Evolutionary conservation across 257 asterid species (phyloP).

Genomic region (Nicotiana noctiflora): DNA sequence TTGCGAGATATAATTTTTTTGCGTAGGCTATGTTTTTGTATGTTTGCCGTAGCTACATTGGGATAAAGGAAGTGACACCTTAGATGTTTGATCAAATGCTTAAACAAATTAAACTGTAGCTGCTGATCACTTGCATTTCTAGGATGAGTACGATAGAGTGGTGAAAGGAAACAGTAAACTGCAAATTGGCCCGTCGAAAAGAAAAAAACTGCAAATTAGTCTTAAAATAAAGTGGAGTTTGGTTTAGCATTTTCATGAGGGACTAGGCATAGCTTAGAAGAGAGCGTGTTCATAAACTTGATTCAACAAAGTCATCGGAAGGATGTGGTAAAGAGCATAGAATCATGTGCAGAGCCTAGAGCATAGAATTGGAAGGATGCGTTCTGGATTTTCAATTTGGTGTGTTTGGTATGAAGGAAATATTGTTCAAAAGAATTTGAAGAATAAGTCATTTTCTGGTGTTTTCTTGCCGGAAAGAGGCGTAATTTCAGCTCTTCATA

Average conservation of each 20-base stretch:
- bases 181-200: neutral
- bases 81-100: slow-evolving; percentile 25
- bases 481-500: neutral
- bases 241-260: neutral
- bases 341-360: neutral
- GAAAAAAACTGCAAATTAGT: neutral
- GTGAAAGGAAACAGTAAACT: neutral
- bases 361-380: neutral
- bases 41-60: neutral
- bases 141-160: neutral
- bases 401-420: neutral
- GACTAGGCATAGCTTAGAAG: neutral
- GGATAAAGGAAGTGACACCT: neutral
- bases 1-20: neutral
- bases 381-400: neutral
- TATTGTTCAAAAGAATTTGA: neutral
- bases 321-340: neutral
- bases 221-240: neutral
- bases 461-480: neutral
- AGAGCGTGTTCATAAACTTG: neutral
- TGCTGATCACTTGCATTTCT: neutral
- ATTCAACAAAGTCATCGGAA: neutral
- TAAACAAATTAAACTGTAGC: slow-evolving; percentile 2
- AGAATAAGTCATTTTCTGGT: neutral
- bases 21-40: neutral